Percentiles rank a stretch among this genome's conserved stretches.
These are phyloP conservation scores for Suillus spraguei DNA, from an alignment of 768 basidiomycete genomes.

Conservation along the genomic window DNA sequence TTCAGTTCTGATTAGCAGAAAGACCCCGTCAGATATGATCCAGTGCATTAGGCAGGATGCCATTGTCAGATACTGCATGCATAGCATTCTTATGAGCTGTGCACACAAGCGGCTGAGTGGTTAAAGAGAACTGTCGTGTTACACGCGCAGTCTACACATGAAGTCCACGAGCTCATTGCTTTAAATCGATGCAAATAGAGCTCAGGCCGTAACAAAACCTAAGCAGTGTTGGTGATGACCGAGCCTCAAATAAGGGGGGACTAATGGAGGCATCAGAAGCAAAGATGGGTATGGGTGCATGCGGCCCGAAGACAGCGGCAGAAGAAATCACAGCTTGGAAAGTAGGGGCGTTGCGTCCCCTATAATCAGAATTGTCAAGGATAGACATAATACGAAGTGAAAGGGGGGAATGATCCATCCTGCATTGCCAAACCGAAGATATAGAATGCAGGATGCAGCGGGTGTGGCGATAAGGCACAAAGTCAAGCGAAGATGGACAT, in stretches of 20 bases:
- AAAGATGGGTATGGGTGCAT: background rate
- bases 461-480: constrained; percentile 11
- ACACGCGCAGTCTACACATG: background rate
- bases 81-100: background rate
- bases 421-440: constrained; percentile 17
- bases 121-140: background rate
- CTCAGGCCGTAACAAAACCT: background rate
- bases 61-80: background rate
- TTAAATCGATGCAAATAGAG: background rate
- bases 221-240: background rate
- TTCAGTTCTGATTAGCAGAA: background rate
- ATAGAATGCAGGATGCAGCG: constrained; percentile 21
- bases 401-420: background rate
- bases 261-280: background rate
- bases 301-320: background rate
- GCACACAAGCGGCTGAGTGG: background rate
- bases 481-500: background rate
- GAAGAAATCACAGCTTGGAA: background rate
- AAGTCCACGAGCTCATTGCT: background rate
- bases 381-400: background rate
- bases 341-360: background rate
- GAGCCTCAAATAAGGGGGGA: background rate
- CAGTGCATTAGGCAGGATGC: background rate
- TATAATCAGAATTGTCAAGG: background rate
- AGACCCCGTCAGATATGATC: background rate